Percentiles rank a stretch among this genome's conserved stretches.
phyloP scores from a whole-genome alignment of 2,329 filamentous ascomycete genomes.

The Lasiodiplodia sp. region DNA sequence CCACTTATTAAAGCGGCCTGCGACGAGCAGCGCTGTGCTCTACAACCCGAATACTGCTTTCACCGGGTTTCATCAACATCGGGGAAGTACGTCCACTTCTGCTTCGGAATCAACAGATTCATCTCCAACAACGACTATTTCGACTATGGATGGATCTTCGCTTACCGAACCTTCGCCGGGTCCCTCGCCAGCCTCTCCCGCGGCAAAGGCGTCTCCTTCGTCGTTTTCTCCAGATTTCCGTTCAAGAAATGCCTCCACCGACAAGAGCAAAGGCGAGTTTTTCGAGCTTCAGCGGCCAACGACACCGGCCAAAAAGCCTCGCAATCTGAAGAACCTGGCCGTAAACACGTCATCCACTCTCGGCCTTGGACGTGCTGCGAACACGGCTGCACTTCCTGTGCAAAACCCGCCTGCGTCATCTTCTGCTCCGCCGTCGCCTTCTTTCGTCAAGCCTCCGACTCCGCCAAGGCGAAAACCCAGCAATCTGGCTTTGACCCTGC shows the following conservation, averaged over 20 bases:
- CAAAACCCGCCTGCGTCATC: slow-evolving; percentile 49
- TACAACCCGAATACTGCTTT: slow-evolving; percentile 41
- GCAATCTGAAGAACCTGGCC: slow-evolving; percentile 84
- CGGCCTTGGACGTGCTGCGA: slow-evolving; percentile 55
- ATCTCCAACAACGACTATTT: slow-evolving; percentile 92
- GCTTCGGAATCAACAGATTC: slow-evolving; percentile 87
- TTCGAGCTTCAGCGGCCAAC: slow-evolving; percentile 58
- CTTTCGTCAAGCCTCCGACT: slow-evolving; percentile 81
- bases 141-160: slow-evolving; percentile 89
- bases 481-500: slow-evolving; percentile 74
- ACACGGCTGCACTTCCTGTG: slow-evolving; percentile 60
- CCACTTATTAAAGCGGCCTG: slow-evolving; percentile 43
- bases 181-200: slow-evolving; percentile 89
- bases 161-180: slow-evolving; percentile 90
- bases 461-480: slow-evolving; percentile 75
- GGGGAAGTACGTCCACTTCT: slow-evolving; percentile 79
- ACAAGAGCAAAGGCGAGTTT: slow-evolving; percentile 50
- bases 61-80: slow-evolving; percentile 68
- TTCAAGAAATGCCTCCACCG: slow-evolving; percentile 44
- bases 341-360: slow-evolving; percentile 69
- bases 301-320: slow-evolving; percentile 70
- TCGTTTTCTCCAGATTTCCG: slow-evolving; percentile 68
- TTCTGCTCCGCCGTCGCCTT: slow-evolving; percentile 74
- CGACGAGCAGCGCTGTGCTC: slow-evolving; percentile 45
- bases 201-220: slow-evolving; percentile 74